Evolutionary conservation across 78 protist genomes (phyloP), one percentile per base, ranked within the genome.

Genomic region (Dictyostelium purpureum): DNA sequence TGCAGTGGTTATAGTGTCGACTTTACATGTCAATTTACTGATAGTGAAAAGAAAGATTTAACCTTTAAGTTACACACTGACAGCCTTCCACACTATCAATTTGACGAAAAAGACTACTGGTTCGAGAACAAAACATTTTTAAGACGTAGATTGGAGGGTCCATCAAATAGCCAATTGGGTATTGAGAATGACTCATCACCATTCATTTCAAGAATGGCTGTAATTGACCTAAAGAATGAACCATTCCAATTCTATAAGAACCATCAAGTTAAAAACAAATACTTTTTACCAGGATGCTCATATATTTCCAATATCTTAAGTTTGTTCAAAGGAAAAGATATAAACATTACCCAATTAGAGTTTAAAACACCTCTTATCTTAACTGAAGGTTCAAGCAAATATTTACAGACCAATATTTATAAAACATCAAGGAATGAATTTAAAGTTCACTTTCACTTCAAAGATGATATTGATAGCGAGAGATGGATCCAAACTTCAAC

Each of bases 51-150:
- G 4, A 31, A 7, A 2, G 31, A 61, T 5, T 10, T 54, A 54
- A 21, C 26, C 6, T 51, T 19, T 35, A 74, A 18, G 16, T 6
- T 6, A 35, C 43, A n/a, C 24, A 24, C 5, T 49, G 21, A 5
- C n/a, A n/a, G n/a, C 10, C 56, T 59, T 1, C 87, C 87, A 61
- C 40, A 40, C 35, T 79, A 79, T 35, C 88, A 79, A 79, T 79
- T 76, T 76, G 88, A 79, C 49, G 49, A 18, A 12, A 37, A 79
- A 43, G 0, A 21, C 1, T 79, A 65, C 9, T 49, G 61, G 63
- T 28, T 31, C 9, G 88, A 79, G 33, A 18, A 35, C 31, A 11
- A 47, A 40, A 37, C 18, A 2, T 42, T 21, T 12, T 12, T 47
- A 18, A 26, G 18, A 37, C 45, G 9, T 9, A 79, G 88, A 79